Evolutionary conservation across 345 rosid genomes (phyloP).

Genomic region (Salix exigua): DNA sequence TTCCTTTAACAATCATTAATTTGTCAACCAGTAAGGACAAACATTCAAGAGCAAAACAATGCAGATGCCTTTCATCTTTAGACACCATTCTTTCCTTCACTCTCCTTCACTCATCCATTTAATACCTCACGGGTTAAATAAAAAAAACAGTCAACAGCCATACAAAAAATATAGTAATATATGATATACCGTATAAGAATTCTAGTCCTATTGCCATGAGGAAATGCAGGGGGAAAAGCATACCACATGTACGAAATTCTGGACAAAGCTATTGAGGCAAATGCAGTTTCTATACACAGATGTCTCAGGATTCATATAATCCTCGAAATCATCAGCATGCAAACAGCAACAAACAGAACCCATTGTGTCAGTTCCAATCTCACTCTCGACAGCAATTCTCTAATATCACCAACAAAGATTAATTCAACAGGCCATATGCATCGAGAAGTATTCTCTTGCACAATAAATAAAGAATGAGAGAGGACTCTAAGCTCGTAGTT

Average conservation of each 20-base stretch:
- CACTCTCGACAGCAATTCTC: conserved; percentile 18
- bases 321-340: conserved; percentile 60
- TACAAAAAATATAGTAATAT: not conserved
- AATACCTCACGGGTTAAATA: not conserved
- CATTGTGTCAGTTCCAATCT: conserved; percentile 48
- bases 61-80: not conserved
- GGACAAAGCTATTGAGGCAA: conserved; percentile 73
- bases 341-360: conserved; percentile 90
- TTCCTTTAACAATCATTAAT: not conserved
- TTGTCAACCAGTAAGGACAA: not conserved
- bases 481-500: conserved; percentile 59
- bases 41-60: conserved; percentile 7
- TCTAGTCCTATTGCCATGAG: not conserved
- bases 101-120: not conserved
- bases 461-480: conserved; percentile 27
- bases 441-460: conserved; percentile 15
- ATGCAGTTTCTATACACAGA: conserved; percentile 71
- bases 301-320: conserved; percentile 70
- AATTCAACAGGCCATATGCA: conserved; percentile 9
- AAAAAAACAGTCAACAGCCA: not conserved
- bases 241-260: conserved; percentile 71
- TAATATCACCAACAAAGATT: conserved; percentile 20
- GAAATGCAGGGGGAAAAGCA: conserved; percentile 12
- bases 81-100: not conserved
- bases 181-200: not conserved